These are phyloP conservation scores for Didymellaceae sp. DNA, from an alignment of 2,329 filamentous ascomycete species.

Conservation along the genomic window DNA sequence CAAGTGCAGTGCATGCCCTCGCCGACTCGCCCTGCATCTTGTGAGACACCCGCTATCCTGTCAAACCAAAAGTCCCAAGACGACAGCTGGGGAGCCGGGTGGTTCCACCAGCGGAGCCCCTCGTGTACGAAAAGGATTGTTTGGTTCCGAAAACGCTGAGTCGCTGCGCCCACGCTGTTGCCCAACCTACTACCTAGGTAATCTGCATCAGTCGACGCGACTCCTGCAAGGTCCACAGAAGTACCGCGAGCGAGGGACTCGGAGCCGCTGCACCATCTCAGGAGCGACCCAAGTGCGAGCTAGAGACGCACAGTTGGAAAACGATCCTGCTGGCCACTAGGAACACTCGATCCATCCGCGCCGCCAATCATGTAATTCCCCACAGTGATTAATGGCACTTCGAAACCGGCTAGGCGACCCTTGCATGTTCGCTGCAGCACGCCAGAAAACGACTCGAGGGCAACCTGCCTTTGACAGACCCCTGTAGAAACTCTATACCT, in stretches of 20 bases:
- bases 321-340: constrained; percentile 24
- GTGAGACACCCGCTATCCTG: constrained; percentile 21
- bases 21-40: constrained; percentile 7
- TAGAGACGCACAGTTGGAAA: constrained; percentile 10
- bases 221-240: constrained; percentile 15
- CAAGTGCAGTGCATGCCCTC: constrained; percentile 4
- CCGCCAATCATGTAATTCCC: constrained; percentile 37
- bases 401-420: constrained; percentile 17
- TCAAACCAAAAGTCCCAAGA: constrained; percentile 18
- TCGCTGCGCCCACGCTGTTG: constrained; percentile 11
- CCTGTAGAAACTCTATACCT: constrained; percentile 19
- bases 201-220: constrained; percentile 4
- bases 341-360: constrained; percentile 20
- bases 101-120: constrained; percentile 18
- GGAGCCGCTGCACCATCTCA: constrained; percentile 20
- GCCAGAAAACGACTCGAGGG: constrained; percentile 13
- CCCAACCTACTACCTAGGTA: constrained; percentile 18
- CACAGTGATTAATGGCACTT: constrained; percentile 15
- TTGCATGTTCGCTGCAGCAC: constrained; percentile 17
- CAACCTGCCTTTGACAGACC: constrained; percentile 4
- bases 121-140: constrained; percentile 11
- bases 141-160: constrained; percentile 20
- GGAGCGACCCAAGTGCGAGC: constrained; percentile 24
- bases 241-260: constrained; percentile 9
- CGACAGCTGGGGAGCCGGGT: constrained; percentile 16